Evolutionary conservation across 768 basidiomycete species (phyloP), one percentile per base, ranked within the genome.

Genomic region (Neoboletus magnificus): DNA sequence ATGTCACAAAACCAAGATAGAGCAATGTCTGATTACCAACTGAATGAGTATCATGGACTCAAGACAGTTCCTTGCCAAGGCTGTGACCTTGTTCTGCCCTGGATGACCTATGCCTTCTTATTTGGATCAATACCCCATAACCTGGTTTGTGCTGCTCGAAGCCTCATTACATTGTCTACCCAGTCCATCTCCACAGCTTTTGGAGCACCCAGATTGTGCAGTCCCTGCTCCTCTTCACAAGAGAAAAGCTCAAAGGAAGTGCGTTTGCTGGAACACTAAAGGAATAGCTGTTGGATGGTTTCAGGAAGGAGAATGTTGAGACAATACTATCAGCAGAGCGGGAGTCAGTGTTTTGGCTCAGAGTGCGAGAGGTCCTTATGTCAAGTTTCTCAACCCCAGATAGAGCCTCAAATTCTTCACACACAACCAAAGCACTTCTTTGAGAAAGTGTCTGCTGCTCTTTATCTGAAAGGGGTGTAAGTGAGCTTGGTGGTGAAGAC

Each of bases 231-330:
- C 48, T 87, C 83, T 35, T 75, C 74, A 0, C 65, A 63, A 3
- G 80, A 69, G 12, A 87, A 76, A 11, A 89, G 70, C 5, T 74
- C 72, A 7, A 75, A 40, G 0, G 79, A 77, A 1, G 68, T 77
- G 27, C 90, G 86, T 35, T 78, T 69, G 1, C 85, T 87, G 16
- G 73, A 73, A 12, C 87, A 81, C 86, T 88, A 91, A 15, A 90
- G 71, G n/a, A 89, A 74, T 9, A 92, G 75, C 63, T 92, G 90
- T 41, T 85, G 74, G 39, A 88, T 75, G 4, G 85, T 78, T 67
- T 90, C 89, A 2, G 84, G 86, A 5, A 90, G 76, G 12, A 92
- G 79, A 30, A 92, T 78, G 55, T 86, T 83, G 36, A 81, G 70
- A 64, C 87, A 89, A 60, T 90, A 91, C 87, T 90, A 58, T 30